phyloP scores from a whole-genome alignment of 2,329 filamentous ascomycete genomes.

The Xylaria sp. region DNA sequence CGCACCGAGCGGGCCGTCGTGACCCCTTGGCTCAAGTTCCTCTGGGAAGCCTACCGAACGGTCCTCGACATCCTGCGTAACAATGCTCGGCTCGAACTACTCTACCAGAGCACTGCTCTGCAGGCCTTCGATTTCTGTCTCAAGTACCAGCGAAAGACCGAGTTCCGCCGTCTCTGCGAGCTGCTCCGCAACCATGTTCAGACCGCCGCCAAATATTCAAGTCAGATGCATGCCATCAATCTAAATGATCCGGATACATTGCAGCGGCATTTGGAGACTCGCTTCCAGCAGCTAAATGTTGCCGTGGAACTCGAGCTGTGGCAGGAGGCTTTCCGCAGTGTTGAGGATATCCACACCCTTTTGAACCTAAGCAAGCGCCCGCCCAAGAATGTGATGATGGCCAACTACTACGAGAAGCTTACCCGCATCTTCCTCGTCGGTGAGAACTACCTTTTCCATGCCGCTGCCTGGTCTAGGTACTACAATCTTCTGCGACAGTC shows the following conservation, averaged over 20 bases:
- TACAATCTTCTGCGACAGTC: constrained; percentile 97
- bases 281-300: constrained; percentile 98
- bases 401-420: constrained; percentile 99
- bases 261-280: constrained; percentile 96
- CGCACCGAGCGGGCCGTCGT: constrained; percentile 98
- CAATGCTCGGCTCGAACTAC: constrained; percentile 95
- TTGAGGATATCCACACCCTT: constrained; percentile 98
- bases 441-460: constrained; percentile 99
- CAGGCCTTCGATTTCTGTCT: constrained; percentile 99
- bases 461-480: constrained; percentile 96
- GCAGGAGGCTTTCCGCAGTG: constrained; percentile 99
- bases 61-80: constrained; percentile 99
- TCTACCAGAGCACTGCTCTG: constrained; percentile 98
- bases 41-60: constrained; percentile 99
- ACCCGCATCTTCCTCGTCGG: constrained; percentile 98
- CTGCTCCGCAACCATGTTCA: constrained; percentile 98
- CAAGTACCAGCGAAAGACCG: constrained; percentile 98
- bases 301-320: constrained; percentile 97
- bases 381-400: constrained; percentile 99
- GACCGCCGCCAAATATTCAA: constrained; percentile 98
- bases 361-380: constrained; percentile 98
- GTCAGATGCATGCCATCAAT: constrained; percentile 99
- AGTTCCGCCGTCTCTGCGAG: constrained; percentile 98
- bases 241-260: constrained; percentile 96
- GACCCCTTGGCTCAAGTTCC: constrained; percentile 98